Evolutionary conservation across 1,284 basidiomycete genomes (phyloP), one percentile per base, ranked within the genome.

Genomic region (Agroathelia rolfsii): DNA sequence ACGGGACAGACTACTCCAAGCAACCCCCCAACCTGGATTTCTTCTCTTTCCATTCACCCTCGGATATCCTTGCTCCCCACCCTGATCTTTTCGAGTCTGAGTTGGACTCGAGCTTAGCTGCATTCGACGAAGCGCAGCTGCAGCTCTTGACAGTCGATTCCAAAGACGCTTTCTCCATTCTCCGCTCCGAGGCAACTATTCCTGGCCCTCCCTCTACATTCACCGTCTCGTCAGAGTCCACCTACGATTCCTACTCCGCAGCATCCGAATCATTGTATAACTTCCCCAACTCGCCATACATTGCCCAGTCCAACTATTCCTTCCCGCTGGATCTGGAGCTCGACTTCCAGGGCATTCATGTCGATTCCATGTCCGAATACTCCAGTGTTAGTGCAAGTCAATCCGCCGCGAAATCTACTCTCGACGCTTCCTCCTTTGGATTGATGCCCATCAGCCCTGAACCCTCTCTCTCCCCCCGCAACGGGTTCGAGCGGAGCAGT

Each of bases 31-130:
- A 59, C 53, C 59, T 77, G 53, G 76, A 78, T 57, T 74, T 78
- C 59, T 64, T 72, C 54, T 75, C 74, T 48, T 80, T 77, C 63
- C 67, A 68, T 49, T 62, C 70, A 37, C 62, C 73, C 44, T 63
- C 69, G 43, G 76, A 80, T 59, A 64, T 81, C 53, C 62, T 73
- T 45, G 75, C 76, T 29, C 79, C 80, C 32, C 72, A 78, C 51
- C 77, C 80, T 41, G 81, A 85, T 64, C 66, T 75, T 41, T 85
- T 85, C 59, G 83, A 85, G 49, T 69, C 72, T 33, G 83, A 86
- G 56, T 69, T 86, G 50, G 83, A 86, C 59, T 63, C 64, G 22
- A 69, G 66, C 53, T 70, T 79, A 48, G 70, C 69, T 40, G 69
- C 66, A 33, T 69, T 75, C 53, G 71, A 77, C 60, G 62, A 68